These are phyloP conservation scores for Leptodermis oblonga DNA, from an alignment of 257 asterid genomes.

Conservation along the genomic window DNA sequence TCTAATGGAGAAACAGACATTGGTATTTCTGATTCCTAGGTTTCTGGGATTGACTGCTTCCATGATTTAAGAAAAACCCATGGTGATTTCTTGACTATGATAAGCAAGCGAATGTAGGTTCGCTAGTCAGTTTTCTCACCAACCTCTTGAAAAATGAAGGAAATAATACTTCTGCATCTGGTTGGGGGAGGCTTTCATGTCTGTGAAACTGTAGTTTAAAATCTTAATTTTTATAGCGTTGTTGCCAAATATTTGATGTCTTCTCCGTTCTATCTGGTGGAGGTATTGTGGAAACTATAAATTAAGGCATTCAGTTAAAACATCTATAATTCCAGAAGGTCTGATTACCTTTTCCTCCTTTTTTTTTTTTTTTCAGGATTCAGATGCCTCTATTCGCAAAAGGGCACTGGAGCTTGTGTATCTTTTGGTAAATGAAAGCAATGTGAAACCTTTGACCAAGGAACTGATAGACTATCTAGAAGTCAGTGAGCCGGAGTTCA, in stretches of 20 bases:
- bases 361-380: constrained; percentile 56
- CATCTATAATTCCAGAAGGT: constrained; percentile 7
- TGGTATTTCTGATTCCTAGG: neutral
- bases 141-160: neutral
- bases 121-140: neutral
- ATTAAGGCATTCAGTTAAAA: neutral
- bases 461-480: constrained; percentile 87
- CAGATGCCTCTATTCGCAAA: constrained; percentile 98
- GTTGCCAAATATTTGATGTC: neutral
- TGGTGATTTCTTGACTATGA: neutral
- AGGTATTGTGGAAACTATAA: neutral
- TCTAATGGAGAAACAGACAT: neutral
- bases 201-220: neutral
- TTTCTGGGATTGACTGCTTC: neutral
- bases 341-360: constrained; percentile 25
- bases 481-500: constrained; percentile 87
- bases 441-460: constrained; percentile 79
- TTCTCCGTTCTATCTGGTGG: neutral
- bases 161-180: neutral
- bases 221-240: neutral
- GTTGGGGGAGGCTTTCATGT: neutral
- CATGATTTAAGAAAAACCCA: neutral
- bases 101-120: neutral
- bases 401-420: constrained; percentile 94
- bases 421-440: constrained; percentile 84